Evolutionary conservation across 2,329 filamentous ascomycete genomes (phyloP).

Genomic region (Phaeophleospora eucalypticola): DNA sequence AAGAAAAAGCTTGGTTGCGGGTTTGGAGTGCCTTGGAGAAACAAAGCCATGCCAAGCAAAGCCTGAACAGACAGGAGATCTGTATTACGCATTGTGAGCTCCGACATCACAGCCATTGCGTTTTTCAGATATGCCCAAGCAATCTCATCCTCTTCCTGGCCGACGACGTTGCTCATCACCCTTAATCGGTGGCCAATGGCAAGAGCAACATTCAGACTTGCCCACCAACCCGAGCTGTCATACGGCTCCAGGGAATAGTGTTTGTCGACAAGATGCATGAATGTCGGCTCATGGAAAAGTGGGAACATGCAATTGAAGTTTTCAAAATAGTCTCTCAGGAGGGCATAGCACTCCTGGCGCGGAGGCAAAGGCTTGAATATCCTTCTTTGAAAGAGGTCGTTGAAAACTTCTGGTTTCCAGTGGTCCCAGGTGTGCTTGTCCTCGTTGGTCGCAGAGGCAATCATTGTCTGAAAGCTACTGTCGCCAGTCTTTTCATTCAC

Average conservation of each 20-base stretch:
- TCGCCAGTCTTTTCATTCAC: slow-evolving; percentile 98
- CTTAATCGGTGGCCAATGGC: slow-evolving; percentile 90
- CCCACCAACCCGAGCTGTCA: slow-evolving; percentile 96
- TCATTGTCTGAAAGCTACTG: slow-evolving; percentile 89
- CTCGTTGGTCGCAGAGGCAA: slow-evolving; percentile 75
- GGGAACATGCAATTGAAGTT: slow-evolving; percentile 99
- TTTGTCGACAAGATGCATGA: slow-evolving; percentile 93
- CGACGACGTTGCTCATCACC: slow-evolving; percentile 91
- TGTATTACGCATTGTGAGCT: slow-evolving; percentile 92
- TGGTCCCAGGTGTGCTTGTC: slow-evolving; percentile 95
- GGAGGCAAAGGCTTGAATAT: slow-evolving; percentile 79
- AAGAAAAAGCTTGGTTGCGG: slow-evolving; percentile 91
- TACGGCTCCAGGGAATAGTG: slow-evolving; percentile 93
- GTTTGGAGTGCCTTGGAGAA: slow-evolving; percentile 93
- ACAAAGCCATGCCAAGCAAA: slow-evolving; percentile 85
- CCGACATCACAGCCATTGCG: slow-evolving; percentile 85
- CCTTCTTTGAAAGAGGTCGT: slow-evolving; percentile 80
- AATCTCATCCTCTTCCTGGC: slow-evolving; percentile 86
- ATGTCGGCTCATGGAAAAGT: slow-evolving; percentile 93
- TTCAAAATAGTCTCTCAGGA: slow-evolving; percentile 91
- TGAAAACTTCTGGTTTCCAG: slow-evolving; percentile 97
- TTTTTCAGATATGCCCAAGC: slow-evolving; percentile 97
- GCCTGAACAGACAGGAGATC: slow-evolving; percentile 94
- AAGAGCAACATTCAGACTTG: slow-evolving; percentile 85
- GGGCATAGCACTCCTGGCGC: slow-evolving; percentile 79